Percentiles rank a stretch among this genome's conserved stretches.
Conservation (phyloP, 2,329 filamentous ascomycete genomes). For the Dactylonectria estremocensis region DNA sequence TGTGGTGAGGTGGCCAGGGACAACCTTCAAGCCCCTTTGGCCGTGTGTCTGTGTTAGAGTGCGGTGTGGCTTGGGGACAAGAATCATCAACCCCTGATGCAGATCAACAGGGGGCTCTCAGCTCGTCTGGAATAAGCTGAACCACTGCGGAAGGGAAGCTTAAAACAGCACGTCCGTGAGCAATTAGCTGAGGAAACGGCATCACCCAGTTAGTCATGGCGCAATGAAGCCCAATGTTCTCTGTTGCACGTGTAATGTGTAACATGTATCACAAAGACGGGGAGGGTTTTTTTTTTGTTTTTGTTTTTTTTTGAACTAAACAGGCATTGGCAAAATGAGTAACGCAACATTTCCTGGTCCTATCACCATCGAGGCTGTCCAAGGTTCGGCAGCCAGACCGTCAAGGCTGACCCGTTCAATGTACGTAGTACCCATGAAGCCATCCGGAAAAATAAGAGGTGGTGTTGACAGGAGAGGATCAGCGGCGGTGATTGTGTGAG, state of each 20-base stretch:
- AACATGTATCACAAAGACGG: no score
- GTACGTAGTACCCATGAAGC: no score
- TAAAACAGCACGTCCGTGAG: conserved; percentile 4
- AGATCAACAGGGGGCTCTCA: conserved; percentile 27
- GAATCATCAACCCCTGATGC: conserved; percentile 25
- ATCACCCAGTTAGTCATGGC: not conserved
- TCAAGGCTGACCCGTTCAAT: not conserved
- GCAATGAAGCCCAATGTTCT: not conserved
- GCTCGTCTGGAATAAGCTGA: conserved; percentile 5
- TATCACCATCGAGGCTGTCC: not conserved
- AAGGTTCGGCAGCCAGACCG: not conserved
- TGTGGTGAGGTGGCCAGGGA: conserved; percentile 8
- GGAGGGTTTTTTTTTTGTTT: no score
- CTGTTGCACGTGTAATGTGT: no score
- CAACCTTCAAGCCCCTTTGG: not conserved
- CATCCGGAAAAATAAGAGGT: not conserved
- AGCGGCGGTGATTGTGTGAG: no score
- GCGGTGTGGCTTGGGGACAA: conserved; percentile 25
- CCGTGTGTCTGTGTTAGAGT: not conserved
- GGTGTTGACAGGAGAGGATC: no score
- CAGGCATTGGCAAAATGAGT: not conserved
- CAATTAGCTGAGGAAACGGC: conserved; percentile 16
- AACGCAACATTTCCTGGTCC: not conserved
- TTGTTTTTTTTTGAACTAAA: no score
- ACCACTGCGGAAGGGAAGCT: conserved; percentile 19